Conservation (phyloP, 805 yeast genomes). For the Wickerhamiella alocasiicola region DNA sequence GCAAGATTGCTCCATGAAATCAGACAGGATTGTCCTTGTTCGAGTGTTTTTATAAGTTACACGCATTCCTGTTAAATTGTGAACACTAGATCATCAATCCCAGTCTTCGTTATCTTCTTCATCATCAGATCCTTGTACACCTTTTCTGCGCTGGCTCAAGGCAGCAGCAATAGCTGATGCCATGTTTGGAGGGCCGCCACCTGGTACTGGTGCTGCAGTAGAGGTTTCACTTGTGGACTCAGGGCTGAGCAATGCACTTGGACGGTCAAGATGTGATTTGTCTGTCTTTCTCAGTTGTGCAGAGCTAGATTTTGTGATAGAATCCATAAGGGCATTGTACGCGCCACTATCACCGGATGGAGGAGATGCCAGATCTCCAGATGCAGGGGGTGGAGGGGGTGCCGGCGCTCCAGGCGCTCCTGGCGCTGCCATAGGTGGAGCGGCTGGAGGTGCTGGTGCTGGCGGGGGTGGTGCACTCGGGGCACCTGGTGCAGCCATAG, state of each 20-base stretch:
- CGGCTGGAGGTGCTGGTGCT: slow-evolving; percentile 20
- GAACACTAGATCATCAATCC: slow-evolving; percentile 26
- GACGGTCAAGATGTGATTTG: slow-evolving; percentile 69
- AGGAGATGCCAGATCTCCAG: slow-evolving; percentile 17
- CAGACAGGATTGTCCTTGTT: too few relatives aligned
- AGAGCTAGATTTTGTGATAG: slow-evolving; percentile 72
- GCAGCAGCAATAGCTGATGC: slow-evolving; percentile 89
- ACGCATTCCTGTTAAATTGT: not conserved
- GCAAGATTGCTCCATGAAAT: too few relatives aligned
- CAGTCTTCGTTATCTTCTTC: slow-evolving; percentile 75
- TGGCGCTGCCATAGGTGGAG: slow-evolving; percentile 16
- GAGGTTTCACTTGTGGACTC: slow-evolving; percentile 61
- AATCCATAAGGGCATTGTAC: slow-evolving; percentile 47
- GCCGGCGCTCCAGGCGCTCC: slow-evolving; percentile 26
- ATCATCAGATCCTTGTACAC: slow-evolving; percentile 70
- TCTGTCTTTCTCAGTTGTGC: slow-evolving; percentile 64
- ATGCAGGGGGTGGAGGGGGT: slow-evolving; percentile 22
- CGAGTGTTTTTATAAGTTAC: too few relatives aligned
- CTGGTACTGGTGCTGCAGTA: slow-evolving; percentile 39
- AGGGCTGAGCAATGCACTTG: slow-evolving; percentile 25
- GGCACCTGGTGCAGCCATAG: slow-evolving; percentile 16
- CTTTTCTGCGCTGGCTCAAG: slow-evolving; percentile 64
- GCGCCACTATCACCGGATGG: slow-evolving; percentile 13
- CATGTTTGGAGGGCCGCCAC: slow-evolving; percentile 45
- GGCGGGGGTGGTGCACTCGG: slow-evolving; percentile 19